Evolutionary conservation across 2,329 filamentous ascomycete species (phyloP).

Genomic region (Paracorniculantispora psalliotae): DNA sequence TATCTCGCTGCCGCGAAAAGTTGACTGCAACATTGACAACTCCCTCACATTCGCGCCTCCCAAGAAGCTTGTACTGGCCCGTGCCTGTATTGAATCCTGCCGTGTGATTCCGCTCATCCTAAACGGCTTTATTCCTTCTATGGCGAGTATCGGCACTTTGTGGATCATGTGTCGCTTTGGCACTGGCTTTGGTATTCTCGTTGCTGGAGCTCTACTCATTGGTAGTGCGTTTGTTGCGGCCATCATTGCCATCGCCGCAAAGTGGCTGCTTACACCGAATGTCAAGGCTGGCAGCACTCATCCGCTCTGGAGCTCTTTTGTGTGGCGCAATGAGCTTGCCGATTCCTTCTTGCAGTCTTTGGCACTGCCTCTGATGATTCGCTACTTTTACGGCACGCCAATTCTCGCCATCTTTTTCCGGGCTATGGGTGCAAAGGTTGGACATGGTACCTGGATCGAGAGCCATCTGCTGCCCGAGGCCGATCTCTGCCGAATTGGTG

Average conservation of each 20-base stretch:
- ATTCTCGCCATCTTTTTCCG: slow-evolving; percentile 18
- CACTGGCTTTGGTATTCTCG: slow-evolving; percentile 15
- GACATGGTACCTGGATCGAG: slow-evolving; percentile 20
- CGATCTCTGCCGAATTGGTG: slow-evolving; percentile 16
- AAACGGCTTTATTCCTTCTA: slow-evolving; percentile 5
- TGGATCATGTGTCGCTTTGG: slow-evolving; percentile 15
- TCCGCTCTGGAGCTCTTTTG: slow-evolving; percentile 21
- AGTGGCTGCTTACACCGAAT: slow-evolving; percentile 19
- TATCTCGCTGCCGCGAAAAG: slow-evolving; percentile 17
- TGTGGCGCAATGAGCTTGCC: slow-evolving; percentile 44
- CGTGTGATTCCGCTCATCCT: slow-evolving; percentile 17
- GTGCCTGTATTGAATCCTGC: slow-evolving; percentile 18
- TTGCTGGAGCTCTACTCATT: slow-evolving; percentile 12
- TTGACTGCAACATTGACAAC: slow-evolving; percentile 15
- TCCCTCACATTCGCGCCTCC: slow-evolving; percentile 19
- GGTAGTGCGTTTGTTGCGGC: slow-evolving; percentile 7
- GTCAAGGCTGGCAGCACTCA: slow-evolving; percentile 17
- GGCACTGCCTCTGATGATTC: slow-evolving; percentile 17
- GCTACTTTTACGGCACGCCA: slow-evolving; percentile 18
- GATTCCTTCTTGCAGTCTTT: slow-evolving; percentile 50
- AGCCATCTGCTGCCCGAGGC: slow-evolving; percentile 21
- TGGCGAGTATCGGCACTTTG: slow-evolving; percentile 8
- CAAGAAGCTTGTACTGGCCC: slow-evolving; percentile 10
- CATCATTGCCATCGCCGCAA: slow-evolving; percentile 15
- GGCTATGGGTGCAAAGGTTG: slow-evolving; percentile 18